These are phyloP conservation scores for Tricholoma bakamatsutake DNA, from an alignment of 768 basidiomycete species.

Conservation along the genomic window DNA sequence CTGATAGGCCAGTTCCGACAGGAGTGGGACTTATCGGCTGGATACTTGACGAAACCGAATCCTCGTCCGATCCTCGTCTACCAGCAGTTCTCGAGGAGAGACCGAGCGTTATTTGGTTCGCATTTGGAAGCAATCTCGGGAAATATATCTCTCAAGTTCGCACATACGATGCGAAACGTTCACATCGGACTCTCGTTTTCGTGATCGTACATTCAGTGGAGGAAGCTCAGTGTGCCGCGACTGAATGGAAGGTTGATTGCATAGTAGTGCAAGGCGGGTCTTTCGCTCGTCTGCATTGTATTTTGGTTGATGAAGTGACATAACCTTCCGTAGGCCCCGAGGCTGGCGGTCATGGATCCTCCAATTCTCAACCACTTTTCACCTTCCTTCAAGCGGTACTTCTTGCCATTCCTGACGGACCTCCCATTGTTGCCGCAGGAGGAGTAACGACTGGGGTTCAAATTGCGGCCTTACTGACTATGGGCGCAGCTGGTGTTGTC, in stretches of 20 bases:
- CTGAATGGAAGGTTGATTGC: slow-evolving; percentile 51
- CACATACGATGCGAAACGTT: slow-evolving; percentile 28
- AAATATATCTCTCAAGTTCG: slow-evolving; percentile 49
- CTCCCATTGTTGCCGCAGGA: slow-evolving; percentile 41
- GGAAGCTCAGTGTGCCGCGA: slow-evolving; percentile 40
- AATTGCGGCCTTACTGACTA: slow-evolving; percentile 33
- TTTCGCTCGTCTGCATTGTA: neutral
- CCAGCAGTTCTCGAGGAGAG: slow-evolving; percentile 36
- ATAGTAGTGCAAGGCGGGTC: slow-evolving; percentile 58
- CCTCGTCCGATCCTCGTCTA: slow-evolving; percentile 31
- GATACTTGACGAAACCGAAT: slow-evolving; percentile 41
- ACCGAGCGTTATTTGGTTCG: slow-evolving; percentile 54
- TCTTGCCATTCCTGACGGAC: slow-evolving; percentile 21
- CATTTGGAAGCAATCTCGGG: slow-evolving; percentile 47
- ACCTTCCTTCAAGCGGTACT: slow-evolving; percentile 32
- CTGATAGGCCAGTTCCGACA: slow-evolving; percentile 36
- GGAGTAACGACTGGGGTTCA: slow-evolving; percentile 41
- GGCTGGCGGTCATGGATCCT: slow-evolving; percentile 42
- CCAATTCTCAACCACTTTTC: slow-evolving; percentile 31
- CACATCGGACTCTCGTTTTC: slow-evolving; percentile 44
- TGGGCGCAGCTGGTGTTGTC: slow-evolving; percentile 41
- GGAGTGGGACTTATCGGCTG: slow-evolving; percentile 58
- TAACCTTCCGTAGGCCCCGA: slow-evolving; percentile 32
- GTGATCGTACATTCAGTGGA: slow-evolving; percentile 44
- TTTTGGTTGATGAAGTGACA: neutral